These are phyloP conservation scores for Saturnispora diversa DNA, from an alignment of 805 yeast species.

Conservation along the genomic window DNA sequence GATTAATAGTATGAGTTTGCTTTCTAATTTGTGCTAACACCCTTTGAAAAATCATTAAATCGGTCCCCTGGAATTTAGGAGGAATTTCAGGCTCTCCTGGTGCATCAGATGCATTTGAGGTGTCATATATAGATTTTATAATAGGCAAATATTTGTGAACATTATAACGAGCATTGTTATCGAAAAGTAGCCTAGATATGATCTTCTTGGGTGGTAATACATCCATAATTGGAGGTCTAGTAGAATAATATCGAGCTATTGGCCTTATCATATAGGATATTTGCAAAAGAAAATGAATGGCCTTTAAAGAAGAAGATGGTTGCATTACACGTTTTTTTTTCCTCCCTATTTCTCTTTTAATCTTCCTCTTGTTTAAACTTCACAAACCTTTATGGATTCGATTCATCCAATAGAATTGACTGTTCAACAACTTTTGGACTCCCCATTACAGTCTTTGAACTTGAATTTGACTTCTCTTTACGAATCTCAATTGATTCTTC, in stretches of 20 bases:
- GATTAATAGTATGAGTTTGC: constrained; percentile 52
- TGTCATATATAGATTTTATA: constrained; percentile 42
- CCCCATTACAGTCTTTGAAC: constrained; percentile 44
- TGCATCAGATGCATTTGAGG: constrained; percentile 21
- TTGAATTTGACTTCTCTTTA: constrained; percentile 44
- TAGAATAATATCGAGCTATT: constrained; percentile 7
- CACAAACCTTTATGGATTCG: too few relatives aligned
- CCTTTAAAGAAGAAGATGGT: too few relatives aligned
- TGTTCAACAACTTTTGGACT: constrained; percentile 48
- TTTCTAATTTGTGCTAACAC: constrained; percentile 55
- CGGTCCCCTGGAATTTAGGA: constrained; percentile 40
- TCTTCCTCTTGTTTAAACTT: too few relatives aligned
- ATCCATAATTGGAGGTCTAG: constrained; percentile 33
- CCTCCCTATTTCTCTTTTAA: too few relatives aligned
- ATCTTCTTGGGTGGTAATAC: constrained; percentile 52
- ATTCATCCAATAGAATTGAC: constrained; percentile 54
- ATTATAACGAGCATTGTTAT: constrained; percentile 51
- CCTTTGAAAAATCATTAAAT: constrained; percentile 60
- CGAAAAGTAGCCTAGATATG: constrained; percentile 55
- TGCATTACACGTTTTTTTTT: too few relatives aligned
- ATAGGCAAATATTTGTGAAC: constrained; percentile 48
- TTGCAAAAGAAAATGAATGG: too few relatives aligned
- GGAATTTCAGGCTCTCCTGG: constrained; percentile 11
- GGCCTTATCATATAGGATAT: too few relatives aligned
- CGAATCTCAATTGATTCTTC: constrained; percentile 48